Conservation (phyloP, 1,284 basidiomycete species). For the Apiotrichum domesticum region DNA sequence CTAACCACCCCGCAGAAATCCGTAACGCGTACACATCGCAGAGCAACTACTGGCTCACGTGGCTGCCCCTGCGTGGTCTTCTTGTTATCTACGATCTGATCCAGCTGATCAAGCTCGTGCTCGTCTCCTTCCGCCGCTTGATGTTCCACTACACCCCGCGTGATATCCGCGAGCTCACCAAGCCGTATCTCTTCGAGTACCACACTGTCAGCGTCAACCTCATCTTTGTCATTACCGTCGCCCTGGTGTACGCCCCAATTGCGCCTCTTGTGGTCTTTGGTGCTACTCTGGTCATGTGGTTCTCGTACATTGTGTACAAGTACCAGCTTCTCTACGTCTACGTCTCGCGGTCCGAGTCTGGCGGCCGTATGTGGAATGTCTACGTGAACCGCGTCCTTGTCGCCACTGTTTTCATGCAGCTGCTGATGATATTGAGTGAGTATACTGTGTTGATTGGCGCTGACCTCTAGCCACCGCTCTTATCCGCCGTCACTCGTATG, state of each 20-base stretch:
- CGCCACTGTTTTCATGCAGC: slow-evolving; percentile 71
- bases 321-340: slow-evolving; percentile 93
- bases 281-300: slow-evolving; percentile 73
- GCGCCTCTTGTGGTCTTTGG: slow-evolving; percentile 68
- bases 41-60: slow-evolving; percentile 77
- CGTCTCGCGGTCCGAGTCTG: slow-evolving; percentile 78
- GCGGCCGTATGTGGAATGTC: slow-evolving; percentile 89
- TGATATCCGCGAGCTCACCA: slow-evolving; percentile 92
- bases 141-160: slow-evolving; percentile 92
- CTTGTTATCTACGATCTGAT: slow-evolving; percentile 90
- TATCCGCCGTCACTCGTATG: slow-evolving; percentile 63
- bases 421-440: slow-evolving; percentile 78
- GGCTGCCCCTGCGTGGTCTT: slow-evolving; percentile 90
- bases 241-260: slow-evolving; percentile 81
- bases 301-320: slow-evolving; percentile 57
- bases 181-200: slow-evolving; percentile 85
- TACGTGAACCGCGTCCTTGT: slow-evolving; percentile 76
- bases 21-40: slow-evolving; percentile 76
- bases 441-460: neutral
- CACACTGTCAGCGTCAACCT: slow-evolving; percentile 46
- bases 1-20: slow-evolving; percentile 47
- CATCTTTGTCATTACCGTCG: slow-evolving; percentile 82
- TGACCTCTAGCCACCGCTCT: slow-evolving; percentile 51
- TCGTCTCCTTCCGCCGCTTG: slow-evolving; percentile 77
- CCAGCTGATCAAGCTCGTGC: slow-evolving; percentile 83